Evolutionary conservation across 2,329 filamentous ascomycete species (phyloP), one percentile per base, ranked within the genome.

Genomic region (Ceratocystis colombiana): DNA sequence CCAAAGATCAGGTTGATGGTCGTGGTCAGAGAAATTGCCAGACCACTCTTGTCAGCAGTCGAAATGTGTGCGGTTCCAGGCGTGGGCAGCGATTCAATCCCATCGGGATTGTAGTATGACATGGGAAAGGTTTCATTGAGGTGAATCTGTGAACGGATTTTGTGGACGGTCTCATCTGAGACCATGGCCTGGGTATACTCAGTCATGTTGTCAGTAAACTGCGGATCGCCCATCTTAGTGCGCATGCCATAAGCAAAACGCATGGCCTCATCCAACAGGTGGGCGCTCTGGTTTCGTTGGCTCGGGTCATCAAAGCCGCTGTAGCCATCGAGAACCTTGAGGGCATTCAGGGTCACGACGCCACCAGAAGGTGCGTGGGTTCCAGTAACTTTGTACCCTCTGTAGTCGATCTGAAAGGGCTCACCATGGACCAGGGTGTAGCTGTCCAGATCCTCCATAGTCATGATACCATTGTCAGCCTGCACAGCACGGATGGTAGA

Each of bases 1-100:
- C 90, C 90, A 70, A 95, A 96, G 1, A 89, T 78, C 6, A 90
- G 78, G 73, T 96, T 96, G 68, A 95, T 78, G 0, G 90, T 95
- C 0, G 89, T 91, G 0, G 90, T 95, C 1, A 91, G 77, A 0
- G 88, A 88, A 62, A 95, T 81, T 7, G 88, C 82, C 70, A 96
- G 75, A 0, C 90, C 90, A 1, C 79, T 82, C 50, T 78, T 76
- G 73, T 96, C 90, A 1, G 85, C 84, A 0, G 84, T 77, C 0
- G 89, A 85, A 1, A 89, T 73, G 61, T 89, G 87, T 1, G 82
- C 84, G 0, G 87, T 90, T 0, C 87, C 87, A 0, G 84, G 85
- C 0, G 88, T 93, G 5, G 79, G 75, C 8, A 80, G 70, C 6
- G 77, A 78, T 67, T 81, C 78, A 3, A 81, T 70, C 2, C 78